Percentiles rank a stretch among this genome's conserved stretches.
Conservation (phyloP, 306 rosid genomes). For the Senna tora region DNA sequence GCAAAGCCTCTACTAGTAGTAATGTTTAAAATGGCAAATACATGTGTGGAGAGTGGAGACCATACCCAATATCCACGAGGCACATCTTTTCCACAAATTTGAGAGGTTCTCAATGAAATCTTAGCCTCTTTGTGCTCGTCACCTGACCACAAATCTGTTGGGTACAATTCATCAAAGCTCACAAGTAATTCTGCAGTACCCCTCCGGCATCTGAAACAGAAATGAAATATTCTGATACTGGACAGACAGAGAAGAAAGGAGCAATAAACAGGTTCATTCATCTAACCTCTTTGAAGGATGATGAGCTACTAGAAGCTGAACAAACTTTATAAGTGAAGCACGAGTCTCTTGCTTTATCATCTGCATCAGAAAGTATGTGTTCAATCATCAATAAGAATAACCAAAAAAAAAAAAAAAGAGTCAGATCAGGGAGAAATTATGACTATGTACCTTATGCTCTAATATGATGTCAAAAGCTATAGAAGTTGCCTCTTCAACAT, state of each 20-base stretch:
- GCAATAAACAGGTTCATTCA: constrained; percentile 18
- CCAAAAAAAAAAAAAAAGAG: constrained; percentile 21
- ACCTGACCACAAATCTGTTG: constrained; percentile 50
- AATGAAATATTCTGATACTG: constrained; percentile 25
- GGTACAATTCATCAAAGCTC: constrained; percentile 79
- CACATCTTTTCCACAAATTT: constrained; percentile 88
- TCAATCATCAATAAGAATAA: constrained; percentile 27
- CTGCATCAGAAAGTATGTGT: constrained; percentile 47
- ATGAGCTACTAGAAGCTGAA: constrained; percentile 85
- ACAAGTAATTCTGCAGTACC: constrained; percentile 90
- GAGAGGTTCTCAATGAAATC: constrained; percentile 49
- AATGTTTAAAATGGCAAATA: constrained; percentile 36
- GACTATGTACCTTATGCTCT: constrained; percentile 64
- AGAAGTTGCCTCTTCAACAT: constrained; percentile 95
- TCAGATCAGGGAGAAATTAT: constrained; percentile 14
- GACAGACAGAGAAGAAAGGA: constrained; percentile 36
- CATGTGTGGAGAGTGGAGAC: constrained; percentile 31
- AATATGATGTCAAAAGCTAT: constrained; percentile 83
- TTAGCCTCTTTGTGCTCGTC: constrained; percentile 51
- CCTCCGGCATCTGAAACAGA: constrained; percentile 80
- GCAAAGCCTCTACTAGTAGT: too few relatives aligned
- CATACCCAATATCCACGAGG: constrained; percentile 98
- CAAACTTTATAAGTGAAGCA: constrained; percentile 76
- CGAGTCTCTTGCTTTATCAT: constrained; percentile 89
- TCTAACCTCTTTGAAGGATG: constrained; percentile 90